These are phyloP conservation scores for Hyparrhenia diplandra DNA, from an alignment of 176 grass and related monocot genomes.

Conservation along the genomic window DNA sequence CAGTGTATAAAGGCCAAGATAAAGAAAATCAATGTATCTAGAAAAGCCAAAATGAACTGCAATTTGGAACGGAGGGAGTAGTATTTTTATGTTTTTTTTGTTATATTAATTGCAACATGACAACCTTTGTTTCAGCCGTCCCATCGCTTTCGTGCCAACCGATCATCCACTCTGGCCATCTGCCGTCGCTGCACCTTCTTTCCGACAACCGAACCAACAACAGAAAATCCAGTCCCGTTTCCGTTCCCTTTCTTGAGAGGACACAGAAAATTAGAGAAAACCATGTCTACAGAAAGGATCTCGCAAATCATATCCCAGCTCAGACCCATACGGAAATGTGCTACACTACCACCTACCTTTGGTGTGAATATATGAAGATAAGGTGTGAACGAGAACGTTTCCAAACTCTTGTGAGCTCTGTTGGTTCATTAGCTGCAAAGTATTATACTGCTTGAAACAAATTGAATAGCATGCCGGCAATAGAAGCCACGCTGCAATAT, in stretches of 20 bases:
- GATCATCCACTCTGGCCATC: slow-evolving; percentile 35
- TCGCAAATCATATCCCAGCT: neutral
- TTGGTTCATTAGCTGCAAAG: neutral
- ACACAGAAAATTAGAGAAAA: neutral
- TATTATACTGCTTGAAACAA: neutral
- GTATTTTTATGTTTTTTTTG: neutral
- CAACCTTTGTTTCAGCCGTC: slow-evolving; percentile 20
- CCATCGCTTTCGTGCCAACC: slow-evolving; percentile 49
- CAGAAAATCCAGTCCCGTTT: neutral
- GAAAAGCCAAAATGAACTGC: no score
- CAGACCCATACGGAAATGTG: neutral
- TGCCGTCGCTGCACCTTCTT: neutral
- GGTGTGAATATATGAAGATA: no score
- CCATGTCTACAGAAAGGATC: neutral
- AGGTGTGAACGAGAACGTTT: neutral
- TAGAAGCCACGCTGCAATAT: neutral
- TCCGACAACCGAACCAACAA: slow-evolving; percentile 8
- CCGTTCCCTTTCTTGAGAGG: neutral
- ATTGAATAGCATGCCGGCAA: neutral
- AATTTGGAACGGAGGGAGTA: no score
- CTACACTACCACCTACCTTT: no score
- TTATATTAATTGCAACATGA: slow-evolving; percentile 4
- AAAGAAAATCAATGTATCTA: no score
- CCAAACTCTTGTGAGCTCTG: neutral
- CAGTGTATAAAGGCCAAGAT: no score